These are phyloP conservation scores for Plectosphaerella plurivora DNA, from an alignment of 2,329 filamentous ascomycete species.

Conservation along the genomic window DNA sequence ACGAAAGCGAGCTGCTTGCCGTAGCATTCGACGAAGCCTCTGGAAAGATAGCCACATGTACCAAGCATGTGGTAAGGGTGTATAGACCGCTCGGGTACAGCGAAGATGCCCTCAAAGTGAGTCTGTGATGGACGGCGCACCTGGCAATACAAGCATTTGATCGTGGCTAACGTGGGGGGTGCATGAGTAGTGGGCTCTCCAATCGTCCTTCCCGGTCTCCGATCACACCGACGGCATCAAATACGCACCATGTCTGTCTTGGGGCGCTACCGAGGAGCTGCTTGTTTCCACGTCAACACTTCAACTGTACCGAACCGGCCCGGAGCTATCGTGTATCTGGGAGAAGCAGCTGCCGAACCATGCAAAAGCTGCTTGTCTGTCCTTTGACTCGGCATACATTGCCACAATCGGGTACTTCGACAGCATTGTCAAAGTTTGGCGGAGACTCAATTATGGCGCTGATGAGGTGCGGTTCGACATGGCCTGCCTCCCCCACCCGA, in stretches of 20 bases:
- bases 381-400: slow-evolving; percentile 82
- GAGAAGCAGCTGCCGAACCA: slow-evolving; percentile 67
- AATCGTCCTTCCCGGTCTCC: slow-evolving; percentile 53
- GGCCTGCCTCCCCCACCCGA: slow-evolving; percentile 82
- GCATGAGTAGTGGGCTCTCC: slow-evolving; percentile 54
- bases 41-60: slow-evolving; percentile 80
- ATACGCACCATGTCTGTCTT: slow-evolving; percentile 57
- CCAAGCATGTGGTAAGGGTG: slow-evolving; percentile 62
- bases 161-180: neutral
- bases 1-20: slow-evolving; percentile 62
- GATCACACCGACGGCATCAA: neutral
- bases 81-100: slow-evolving; percentile 71
- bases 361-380: slow-evolving; percentile 71
- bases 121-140: slow-evolving; percentile 8
- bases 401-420: slow-evolving; percentile 77
- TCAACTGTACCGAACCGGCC: slow-evolving; percentile 57
- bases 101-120: slow-evolving; percentile 71
- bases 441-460: slow-evolving; percentile 75
- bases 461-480: slow-evolving; percentile 87
- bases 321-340: slow-evolving; percentile 61
- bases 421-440: slow-evolving; percentile 87
- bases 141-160: too few relatives aligned
- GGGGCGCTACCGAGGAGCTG: slow-evolving; percentile 82
- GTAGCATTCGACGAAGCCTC: slow-evolving; percentile 76
- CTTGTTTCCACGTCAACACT: slow-evolving; percentile 70